Evolutionary conservation across 768 basidiomycete species (phyloP).

Genomic region (Rhodotorula sphaerocarpa): DNA sequence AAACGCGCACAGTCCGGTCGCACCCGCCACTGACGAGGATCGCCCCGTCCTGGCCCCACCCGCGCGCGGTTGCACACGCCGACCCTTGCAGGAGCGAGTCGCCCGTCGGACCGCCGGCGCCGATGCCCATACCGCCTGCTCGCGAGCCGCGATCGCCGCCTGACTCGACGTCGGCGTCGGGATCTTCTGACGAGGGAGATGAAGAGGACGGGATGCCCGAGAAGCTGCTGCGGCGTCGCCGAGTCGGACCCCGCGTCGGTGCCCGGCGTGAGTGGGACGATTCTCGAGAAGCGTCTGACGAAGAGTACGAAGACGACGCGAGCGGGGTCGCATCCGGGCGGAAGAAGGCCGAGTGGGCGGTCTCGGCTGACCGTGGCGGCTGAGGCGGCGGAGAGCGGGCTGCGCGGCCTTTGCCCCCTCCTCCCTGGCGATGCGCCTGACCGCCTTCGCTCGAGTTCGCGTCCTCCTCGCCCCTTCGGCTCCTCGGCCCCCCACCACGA

Average conservation of each 20-base stretch:
- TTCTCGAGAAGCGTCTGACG: not conserved
- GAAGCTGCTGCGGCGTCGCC: slow-evolving; percentile 15
- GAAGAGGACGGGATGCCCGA: not conserved
- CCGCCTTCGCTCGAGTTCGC: no score
- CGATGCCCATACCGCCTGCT: slow-evolving; percentile 33
- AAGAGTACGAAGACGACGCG: slow-evolving; percentile 14
- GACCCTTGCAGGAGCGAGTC: slow-evolving; percentile 39
- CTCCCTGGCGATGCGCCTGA: slow-evolving; percentile 1
- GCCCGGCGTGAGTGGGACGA: no score
- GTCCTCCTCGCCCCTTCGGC: not conserved
- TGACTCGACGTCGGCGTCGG: not conserved
- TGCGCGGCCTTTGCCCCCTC: no score
- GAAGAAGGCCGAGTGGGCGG: not conserved
- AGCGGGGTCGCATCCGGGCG: slow-evolving; percentile 1
- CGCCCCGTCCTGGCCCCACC: slow-evolving; percentile 79
- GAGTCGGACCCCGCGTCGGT: not conserved
- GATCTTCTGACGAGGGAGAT: not conserved
- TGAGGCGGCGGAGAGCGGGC: not conserved
- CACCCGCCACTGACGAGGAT: slow-evolving; percentile 87
- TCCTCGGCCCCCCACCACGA: slow-evolving; percentile 51
- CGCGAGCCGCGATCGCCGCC: not conserved
- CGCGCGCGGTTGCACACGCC: slow-evolving; percentile 60
- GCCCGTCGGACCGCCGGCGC: slow-evolving; percentile 31
- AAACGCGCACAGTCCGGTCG: slow-evolving; percentile 81
- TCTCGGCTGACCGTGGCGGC: no score